Percentiles rank a stretch among this genome's conserved stretches.
phyloP scores from a whole-genome alignment of 2,329 filamentous ascomycete species.

The Alternaria gaisen region DNA sequence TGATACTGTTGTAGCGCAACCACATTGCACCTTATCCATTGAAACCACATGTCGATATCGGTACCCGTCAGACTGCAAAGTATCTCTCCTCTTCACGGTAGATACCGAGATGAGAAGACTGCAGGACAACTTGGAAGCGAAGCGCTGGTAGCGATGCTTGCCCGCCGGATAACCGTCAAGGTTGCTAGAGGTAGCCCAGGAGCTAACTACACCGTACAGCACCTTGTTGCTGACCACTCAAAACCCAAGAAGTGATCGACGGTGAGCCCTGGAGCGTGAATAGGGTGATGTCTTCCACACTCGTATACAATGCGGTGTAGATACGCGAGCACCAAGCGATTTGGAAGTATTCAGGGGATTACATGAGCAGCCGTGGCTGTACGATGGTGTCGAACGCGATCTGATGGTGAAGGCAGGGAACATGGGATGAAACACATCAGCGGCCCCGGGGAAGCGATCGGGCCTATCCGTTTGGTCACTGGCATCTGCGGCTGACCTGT shows the following conservation, averaged over 20 bases:
- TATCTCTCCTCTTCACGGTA: neutral
- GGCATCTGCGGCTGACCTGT: conserved; percentile 8
- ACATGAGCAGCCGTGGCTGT: conserved; percentile 8
- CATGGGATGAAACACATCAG: conserved; percentile 20
- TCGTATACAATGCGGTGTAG: conserved; percentile 9
- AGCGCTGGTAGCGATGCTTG: conserved; percentile 7
- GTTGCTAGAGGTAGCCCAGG: neutral
- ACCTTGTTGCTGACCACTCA: neutral
- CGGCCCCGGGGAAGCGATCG: conserved; percentile 16
- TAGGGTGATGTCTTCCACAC: neutral
- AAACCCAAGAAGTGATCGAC: conserved; percentile 9
- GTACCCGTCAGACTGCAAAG: neutral
- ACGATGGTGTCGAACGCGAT: conserved; percentile 17
- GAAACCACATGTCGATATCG: neutral
- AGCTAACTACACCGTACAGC: conserved; percentile 1
- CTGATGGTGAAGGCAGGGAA: conserved; percentile 17
- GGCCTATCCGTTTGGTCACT: conserved; percentile 19
- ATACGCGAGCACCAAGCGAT: neutral
- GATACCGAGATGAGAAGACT: neutral
- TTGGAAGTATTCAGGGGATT: conserved; percentile 3
- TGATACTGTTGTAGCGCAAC: neutral
- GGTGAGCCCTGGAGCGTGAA: neutral
- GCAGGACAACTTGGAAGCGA: neutral
- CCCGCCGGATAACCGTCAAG: neutral
- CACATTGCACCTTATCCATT: neutral